Base-by-base conservation (phyloP, 2,329 filamentous ascomycete species). In the Trichoderma sp. region DNA sequence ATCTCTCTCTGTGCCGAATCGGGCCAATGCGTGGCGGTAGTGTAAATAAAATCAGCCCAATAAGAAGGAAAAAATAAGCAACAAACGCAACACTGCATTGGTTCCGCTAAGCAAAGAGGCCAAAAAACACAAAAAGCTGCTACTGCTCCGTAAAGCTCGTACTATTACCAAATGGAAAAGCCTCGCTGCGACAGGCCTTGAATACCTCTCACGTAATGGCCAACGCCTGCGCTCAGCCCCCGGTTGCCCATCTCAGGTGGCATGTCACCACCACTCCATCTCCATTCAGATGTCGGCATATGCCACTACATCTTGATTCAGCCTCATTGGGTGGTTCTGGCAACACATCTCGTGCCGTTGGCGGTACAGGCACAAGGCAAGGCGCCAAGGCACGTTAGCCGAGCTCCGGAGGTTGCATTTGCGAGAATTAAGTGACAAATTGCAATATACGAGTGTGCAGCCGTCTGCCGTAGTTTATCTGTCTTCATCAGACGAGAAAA, bases 191-290 rank as follows among this genome's bases (percentile, higher is more conserved):
- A 69, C 74, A 71, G 74, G 62, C 41, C 68, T 53, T 53, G 74
- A 75, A 75, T 75, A 75, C 74, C 50, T 75, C 50, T 75, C 74
- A 75, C 74, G 74, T 75, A 75, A 75, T 75, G 68, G 74, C 38
- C 74, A 71, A 41, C 45, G 31, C 45, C 21, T 41, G n/a, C 45
- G 45, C n/a, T 53, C 45, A 53, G 45, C 45, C 45, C 45, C 45
- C 35, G 16, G 29, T 45, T 45, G 11, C 71, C 71, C 71, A 66
- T 60, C 62, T 62, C 64, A 60, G 27, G 50, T 68, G 62, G 64
- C 53, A 74, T 74, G 71, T 65, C 71, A 71, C 64, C 53, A 64
- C 29, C 11, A n/a, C 27, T 33, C 16, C 18, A 63, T 63, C 27
- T 33, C 16, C 18, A 63, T 63, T 14, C 60, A 35, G n/a, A 31